Percentiles rank a stretch among this genome's conserved stretches.
Evolutionary conservation across 225 moss, liverwort and hornwort genomes (phyloP).

Genomic region (Asterella californica): DNA sequence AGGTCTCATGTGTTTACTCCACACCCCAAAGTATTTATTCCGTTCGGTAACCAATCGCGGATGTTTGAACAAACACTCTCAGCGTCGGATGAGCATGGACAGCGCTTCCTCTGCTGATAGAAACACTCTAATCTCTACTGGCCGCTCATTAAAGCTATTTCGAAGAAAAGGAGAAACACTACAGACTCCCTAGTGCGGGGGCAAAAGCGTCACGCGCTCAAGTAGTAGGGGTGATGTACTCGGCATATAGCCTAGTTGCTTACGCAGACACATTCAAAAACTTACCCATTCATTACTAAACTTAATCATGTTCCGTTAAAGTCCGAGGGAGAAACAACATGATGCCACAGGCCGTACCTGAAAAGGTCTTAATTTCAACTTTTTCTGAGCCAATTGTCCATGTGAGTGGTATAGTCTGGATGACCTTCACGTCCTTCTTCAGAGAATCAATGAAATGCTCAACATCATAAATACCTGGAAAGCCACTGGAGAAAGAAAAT

Average conservation of each 20-base stretch:
- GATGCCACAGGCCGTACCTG: constrained; percentile 44
- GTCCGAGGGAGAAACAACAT: background rate
- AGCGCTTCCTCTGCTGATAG: no score
- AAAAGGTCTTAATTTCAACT: constrained; percentile 61
- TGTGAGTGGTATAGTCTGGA: constrained; percentile 58
- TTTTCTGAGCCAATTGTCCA: constrained; percentile 48
- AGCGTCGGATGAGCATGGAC: no score
- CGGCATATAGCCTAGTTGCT: background rate
- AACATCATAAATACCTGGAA: constrained; percentile 92
- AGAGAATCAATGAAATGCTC: constrained; percentile 79
- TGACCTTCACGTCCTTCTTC: constrained; percentile 68
- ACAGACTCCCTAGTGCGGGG: no score
- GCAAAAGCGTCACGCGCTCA: no score
- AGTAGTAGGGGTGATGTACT: background rate
- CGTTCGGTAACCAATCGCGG: background rate
- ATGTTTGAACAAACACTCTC: no score
- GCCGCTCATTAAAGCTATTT: no score
- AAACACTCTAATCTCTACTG: no score
- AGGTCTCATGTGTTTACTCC: background rate
- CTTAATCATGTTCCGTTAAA: background rate
- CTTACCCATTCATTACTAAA: background rate
- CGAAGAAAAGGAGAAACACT: no score
- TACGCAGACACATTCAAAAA: background rate
- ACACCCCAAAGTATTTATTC: background rate
- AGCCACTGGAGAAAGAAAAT: constrained; percentile 67